phyloP scores from a whole-genome alignment of 192 early-diverging fungal species.

The Mortierella antarctica region DNA sequence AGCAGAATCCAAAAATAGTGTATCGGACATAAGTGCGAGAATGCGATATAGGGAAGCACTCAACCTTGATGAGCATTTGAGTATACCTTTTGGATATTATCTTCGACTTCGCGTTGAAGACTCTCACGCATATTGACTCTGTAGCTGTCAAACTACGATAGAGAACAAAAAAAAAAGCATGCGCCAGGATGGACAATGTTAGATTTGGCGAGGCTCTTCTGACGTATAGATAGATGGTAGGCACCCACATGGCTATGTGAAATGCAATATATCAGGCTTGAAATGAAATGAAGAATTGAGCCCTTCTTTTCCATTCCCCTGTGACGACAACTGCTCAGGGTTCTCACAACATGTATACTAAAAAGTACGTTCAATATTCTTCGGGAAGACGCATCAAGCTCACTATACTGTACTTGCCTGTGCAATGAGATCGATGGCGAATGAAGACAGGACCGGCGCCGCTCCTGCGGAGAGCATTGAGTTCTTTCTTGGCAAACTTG shows the following conservation, averaged over 20 bases:
- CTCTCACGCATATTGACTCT: constrained; percentile 51
- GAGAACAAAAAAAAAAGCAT: neutral
- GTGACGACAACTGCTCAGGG: neutral
- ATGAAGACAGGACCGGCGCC: constrained; percentile 39
- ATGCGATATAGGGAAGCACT: neutral
- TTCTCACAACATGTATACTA: constrained; percentile 8
- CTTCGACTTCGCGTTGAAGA: constrained; percentile 50
- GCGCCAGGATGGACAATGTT: too few species aligned
- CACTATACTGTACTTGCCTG: constrained; percentile 27
- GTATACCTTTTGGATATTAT: constrained; percentile 43
- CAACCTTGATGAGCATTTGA: neutral
- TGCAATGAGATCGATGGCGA: constrained; percentile 52
- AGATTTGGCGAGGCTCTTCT: too few species aligned
- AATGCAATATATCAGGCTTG: too few species aligned
- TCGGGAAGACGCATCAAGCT: neutral
- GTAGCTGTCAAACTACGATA: constrained; percentile 45
- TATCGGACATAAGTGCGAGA: neutral
- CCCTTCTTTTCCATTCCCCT: neutral
- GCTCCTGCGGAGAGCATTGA: constrained; percentile 15
- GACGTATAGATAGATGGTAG: too few species aligned
- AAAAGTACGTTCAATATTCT: neutral
- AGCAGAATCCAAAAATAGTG: neutral
- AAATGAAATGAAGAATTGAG: neutral
- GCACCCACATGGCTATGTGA: too few species aligned
- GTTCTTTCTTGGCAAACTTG: constrained; percentile 27